Conservation (phyloP, 2,329 filamentous ascomycete genomes). For the Fusarium protoensiforme region DNA sequence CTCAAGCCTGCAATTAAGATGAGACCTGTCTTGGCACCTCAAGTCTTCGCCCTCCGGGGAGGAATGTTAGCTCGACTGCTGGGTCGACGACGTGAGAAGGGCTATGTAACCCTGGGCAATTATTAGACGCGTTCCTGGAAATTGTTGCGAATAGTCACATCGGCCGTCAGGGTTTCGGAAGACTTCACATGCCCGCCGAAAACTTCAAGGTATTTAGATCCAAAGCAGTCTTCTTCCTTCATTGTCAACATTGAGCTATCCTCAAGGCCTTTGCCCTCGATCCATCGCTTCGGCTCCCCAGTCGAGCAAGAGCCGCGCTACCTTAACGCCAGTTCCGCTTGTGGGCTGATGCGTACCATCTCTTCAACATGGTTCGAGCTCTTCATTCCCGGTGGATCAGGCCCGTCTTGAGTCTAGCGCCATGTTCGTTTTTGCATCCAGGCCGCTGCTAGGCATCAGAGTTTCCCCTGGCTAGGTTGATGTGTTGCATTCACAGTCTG, state of each 20-base stretch:
- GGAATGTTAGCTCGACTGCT: constrained; percentile 39
- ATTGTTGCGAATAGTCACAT: constrained; percentile 29
- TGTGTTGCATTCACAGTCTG: not conserved
- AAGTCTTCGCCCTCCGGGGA: constrained; percentile 34
- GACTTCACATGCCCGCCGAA: constrained; percentile 4
- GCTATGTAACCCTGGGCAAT: constrained; percentile 32
- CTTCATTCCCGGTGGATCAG: constrained; percentile 26
- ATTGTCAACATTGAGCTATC: not conserved
- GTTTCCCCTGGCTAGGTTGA: constrained; percentile 14
- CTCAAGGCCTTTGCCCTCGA: not conserved
- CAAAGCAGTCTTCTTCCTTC: not conserved
- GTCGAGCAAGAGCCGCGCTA: constrained; percentile 4
- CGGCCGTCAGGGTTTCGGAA: constrained; percentile 1
- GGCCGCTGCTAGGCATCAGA: constrained; percentile 10
- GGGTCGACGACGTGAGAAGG: constrained; percentile 4
- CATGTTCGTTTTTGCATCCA: constrained; percentile 10
- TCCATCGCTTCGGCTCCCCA: not conserved
- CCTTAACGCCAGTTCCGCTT: constrained; percentile 16
- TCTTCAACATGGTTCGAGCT: constrained; percentile 35
- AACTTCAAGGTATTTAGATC: constrained; percentile 8
- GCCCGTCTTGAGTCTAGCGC: constrained; percentile 22
- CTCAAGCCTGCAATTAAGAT: constrained; percentile 42
- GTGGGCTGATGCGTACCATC: constrained; percentile 31
- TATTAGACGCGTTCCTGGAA: constrained; percentile 15
- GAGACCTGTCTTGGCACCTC: constrained; percentile 40